phyloP scores from a whole-genome alignment of 192 early-diverging fungal genomes.

The Entomortierella beljakovae region DNA sequence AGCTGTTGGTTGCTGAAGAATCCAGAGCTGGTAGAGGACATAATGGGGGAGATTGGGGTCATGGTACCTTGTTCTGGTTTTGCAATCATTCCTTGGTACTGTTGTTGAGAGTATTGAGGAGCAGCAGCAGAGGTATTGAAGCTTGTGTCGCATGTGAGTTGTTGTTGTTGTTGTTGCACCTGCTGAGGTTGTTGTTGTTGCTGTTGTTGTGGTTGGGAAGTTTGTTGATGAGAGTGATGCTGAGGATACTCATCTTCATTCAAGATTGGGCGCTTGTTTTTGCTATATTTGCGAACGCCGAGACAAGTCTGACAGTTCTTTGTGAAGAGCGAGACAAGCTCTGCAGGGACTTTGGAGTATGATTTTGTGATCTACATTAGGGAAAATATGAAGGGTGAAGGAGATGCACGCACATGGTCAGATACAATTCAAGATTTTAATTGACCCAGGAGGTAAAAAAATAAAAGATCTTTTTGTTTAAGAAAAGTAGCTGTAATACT shows the following conservation, averaged over 20 bases:
- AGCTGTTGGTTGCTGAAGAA: conserved; percentile 21
- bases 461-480: too few species aligned
- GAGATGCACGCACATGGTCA: too few species aligned
- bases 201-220: conserved; percentile 17
- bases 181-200: conserved; percentile 26
- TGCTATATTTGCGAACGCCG: conserved; percentile 52
- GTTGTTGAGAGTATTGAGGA: conserved; percentile 17
- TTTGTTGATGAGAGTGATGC: conserved; percentile 24
- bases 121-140: conserved; percentile 9
- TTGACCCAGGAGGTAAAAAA: too few species aligned
- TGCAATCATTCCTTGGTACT: conserved; percentile 22
- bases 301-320: conserved; percentile 55
- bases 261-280: conserved; percentile 51
- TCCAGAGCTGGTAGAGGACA: conserved; percentile 26
- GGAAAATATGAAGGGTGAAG: neutral
- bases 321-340: conserved; percentile 52
- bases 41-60: conserved; percentile 46
- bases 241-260: conserved; percentile 43
- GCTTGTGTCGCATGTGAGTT: conserved; percentile 25
- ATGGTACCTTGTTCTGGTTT: conserved; percentile 33
- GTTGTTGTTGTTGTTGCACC: conserved; percentile 8
- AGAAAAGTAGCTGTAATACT: too few species aligned
- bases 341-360: conserved; percentile 52
- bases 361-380: conserved; percentile 51
- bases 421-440: too few species aligned